Evolutionary conservation across 768 basidiomycete species (phyloP).

Genomic region (Suillus paluster): DNA sequence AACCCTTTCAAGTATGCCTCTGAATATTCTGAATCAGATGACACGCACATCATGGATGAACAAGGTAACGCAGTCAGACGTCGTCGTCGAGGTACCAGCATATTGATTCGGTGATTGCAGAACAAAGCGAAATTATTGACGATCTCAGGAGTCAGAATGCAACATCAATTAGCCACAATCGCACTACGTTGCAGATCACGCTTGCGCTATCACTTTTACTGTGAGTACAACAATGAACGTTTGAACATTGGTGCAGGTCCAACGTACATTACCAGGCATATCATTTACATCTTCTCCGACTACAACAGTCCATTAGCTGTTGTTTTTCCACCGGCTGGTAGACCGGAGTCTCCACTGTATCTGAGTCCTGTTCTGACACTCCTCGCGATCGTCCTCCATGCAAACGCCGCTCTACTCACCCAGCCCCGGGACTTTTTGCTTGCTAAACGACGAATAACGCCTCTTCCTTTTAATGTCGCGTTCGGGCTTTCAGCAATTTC

Average conservation of each 20-base stretch:
- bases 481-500: constrained; percentile 50
- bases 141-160: constrained; percentile 49
- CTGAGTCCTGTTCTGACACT: constrained; percentile 50
- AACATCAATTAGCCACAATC: constrained; percentile 45
- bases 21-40: constrained; percentile 19
- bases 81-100: background rate
- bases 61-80: constrained; percentile 43
- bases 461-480: constrained; percentile 34
- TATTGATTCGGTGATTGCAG: constrained; percentile 37
- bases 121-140: constrained; percentile 65
- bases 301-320: constrained; percentile 52
- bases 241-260: constrained; percentile 12
- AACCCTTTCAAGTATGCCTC: constrained; percentile 47
- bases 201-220: constrained; percentile 50
- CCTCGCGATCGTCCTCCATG: constrained; percentile 53
- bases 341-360: constrained; percentile 41
- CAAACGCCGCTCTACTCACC: constrained; percentile 50
- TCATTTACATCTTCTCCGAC: constrained; percentile 48
- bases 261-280: constrained; percentile 41
- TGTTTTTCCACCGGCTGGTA: constrained; percentile 41
- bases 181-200: constrained; percentile 43
- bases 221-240: constrained; percentile 36
- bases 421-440: constrained; percentile 40
- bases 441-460: constrained; percentile 29
- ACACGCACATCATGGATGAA: constrained; percentile 50